Evolutionary conservation across 768 basidiomycete genomes (phyloP).

Genomic region (Xerocomus potaroensis): DNA sequence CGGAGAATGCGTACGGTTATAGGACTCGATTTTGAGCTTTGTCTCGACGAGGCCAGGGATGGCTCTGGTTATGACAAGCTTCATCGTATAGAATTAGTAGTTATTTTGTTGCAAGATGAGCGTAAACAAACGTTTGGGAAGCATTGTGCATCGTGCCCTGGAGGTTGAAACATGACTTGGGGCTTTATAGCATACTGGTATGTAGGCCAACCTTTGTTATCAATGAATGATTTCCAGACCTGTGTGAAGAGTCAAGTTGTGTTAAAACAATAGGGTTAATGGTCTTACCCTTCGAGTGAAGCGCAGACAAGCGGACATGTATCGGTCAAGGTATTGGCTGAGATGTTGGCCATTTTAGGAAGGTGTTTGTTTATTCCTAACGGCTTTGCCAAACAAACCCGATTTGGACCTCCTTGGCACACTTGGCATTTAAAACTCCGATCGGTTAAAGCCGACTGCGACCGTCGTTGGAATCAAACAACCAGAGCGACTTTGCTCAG

Average conservation of each 20-base stretch:
- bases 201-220: conserved; percentile 56
- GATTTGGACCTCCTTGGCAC: conserved; percentile 7
- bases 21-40: conserved; percentile 67
- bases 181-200: background rate
- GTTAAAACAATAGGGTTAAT: background rate
- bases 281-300: conserved; percentile 58
- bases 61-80: conserved; percentile 65
- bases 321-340: too few relatives aligned
- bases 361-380: conserved; percentile 30
- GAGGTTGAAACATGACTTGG: conserved; percentile 9
- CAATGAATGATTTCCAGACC: conserved; percentile 83
- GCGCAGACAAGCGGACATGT: conserved; percentile 67
- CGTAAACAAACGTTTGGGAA: conserved; percentile 62
- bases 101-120: too few relatives aligned
- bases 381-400: conserved; percentile 26
- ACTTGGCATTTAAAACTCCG: conserved; percentile 20
- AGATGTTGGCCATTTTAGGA: background rate
- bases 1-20: conserved; percentile 52
- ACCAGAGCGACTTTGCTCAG: background rate
- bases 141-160: conserved; percentile 77
- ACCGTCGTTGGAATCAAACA: conserved; percentile 5
- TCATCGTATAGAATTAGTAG: background rate
- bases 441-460: conserved; percentile 19
- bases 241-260: conserved; percentile 2
- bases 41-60: conserved; percentile 69